phyloP scores from a whole-genome alignment of 1,139 yeast species.

The Zygosaccharomyces pseudobailii region DNA sequence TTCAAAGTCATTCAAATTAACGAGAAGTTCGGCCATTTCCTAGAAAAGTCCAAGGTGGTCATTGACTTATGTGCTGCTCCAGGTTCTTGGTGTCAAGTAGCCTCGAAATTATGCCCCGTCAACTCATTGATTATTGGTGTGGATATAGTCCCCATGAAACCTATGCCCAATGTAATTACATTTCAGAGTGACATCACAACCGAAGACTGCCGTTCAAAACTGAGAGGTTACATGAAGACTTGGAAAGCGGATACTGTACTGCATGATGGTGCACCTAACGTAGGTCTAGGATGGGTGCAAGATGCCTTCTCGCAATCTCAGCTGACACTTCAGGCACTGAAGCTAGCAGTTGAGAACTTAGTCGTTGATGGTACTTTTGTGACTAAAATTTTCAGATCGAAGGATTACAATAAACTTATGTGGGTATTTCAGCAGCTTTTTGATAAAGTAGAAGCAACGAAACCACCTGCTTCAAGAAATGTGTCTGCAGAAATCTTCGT shows the following conservation, averaged over 20 bases:
- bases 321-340: constrained; percentile 86
- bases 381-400: constrained; percentile 93
- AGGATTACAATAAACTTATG: constrained; percentile 92
- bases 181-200: constrained; percentile 97
- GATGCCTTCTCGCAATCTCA: constrained; percentile 99
- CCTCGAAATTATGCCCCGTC: constrained; percentile 85
- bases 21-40: constrained; percentile 92
- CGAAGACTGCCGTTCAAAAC: constrained; percentile 90
- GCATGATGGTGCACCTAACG: constrained; percentile 99
- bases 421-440: constrained; percentile 97
- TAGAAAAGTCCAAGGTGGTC: constrained; percentile 94
- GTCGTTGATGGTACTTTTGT: constrained; percentile 93
- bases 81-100: constrained; percentile 99
- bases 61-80: constrained; percentile 99
- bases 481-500: constrained; percentile 99
- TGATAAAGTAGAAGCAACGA: constrained; percentile 95
- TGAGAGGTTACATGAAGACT: constrained; percentile 94
- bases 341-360: constrained; percentile 91
- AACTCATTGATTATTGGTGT: constrained; percentile 95
- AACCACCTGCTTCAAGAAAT: constrained; percentile 97
- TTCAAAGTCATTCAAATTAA: constrained; percentile 92
- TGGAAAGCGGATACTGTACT: constrained; percentile 98
- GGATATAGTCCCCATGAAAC: constrained; percentile 94
- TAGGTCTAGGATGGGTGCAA: constrained; percentile 98
- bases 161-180: constrained; percentile 88